Base-by-base conservation (phyloP, 1,284 basidiomycete genomes). In the Marasmius sp. region DNA sequence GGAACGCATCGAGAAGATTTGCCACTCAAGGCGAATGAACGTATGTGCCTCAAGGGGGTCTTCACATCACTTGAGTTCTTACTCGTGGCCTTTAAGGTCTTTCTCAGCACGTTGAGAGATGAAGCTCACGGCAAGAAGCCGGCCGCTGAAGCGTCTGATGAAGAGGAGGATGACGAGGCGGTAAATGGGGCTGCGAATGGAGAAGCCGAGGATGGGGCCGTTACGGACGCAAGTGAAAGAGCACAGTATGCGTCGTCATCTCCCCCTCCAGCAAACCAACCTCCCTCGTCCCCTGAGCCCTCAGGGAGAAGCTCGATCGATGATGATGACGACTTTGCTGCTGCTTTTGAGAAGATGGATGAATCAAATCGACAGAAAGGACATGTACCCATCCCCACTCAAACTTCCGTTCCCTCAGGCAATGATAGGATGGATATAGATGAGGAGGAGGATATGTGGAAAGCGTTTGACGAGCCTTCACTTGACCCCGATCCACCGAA, bases 21-120 rank as follows among this genome's bases (percentile, higher is more conserved):
- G 93, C 71, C 91, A 92, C 66, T 88, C 90, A 1, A 86, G 86
- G 56, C 83, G 91, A 12, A 92, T 97, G 88, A 83, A 89, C 75
- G 95, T 96, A 72, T 66, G 72, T 65, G 11, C 27, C 27, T 27
- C 27, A 27, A 27, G 27, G 9, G 36, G 48, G 38, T 48, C 36
- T 16, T 52, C 18, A 41, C 20, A 37, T 33, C 9, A 16, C 6
- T 34, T 22, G 27, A 58, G 56, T 38, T 43, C 59, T 64, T 34
- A 61, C 55, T 55, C 37, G 41, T 51, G 57, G 50, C 14, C 8
- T n/a, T 33, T 34, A 64, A 92, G 91, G 85, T 88, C 36, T 80
- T 84, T 33, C 72, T 92, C 16, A 84, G 88, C 36, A 85, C 86
- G n/a, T 93, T 89, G 90, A 79, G 83, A 56, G 90, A 93, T 68